Evolutionary conservation across 2,329 filamentous ascomycete species (phyloP), one percentile per base, ranked within the genome.

Genomic region (Penicillium vulpinum): DNA sequence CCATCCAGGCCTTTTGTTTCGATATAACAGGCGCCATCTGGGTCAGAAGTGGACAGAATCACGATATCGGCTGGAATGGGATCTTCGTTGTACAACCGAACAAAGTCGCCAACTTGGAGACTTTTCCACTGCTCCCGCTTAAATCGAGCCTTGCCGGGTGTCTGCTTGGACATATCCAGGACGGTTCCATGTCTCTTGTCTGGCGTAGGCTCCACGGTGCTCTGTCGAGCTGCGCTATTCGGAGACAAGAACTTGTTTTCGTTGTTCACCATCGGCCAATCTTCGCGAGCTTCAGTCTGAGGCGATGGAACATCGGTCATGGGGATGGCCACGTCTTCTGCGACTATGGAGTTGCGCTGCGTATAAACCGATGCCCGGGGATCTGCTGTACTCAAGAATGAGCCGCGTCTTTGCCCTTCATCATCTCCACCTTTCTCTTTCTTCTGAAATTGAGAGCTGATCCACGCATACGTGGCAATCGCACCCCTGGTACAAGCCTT

Each of bases 1-100:
- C 94, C 94, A 69, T 99, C 94, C 79, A 99, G 74, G 72, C 96
- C 97, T 80, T 97, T 99, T 2, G 94, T 99, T 76, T 99, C 94
- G 22, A 99, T 89, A 67, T 97, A 99, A 75, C 94, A 99, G 36
- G 91, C 91, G 49, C 94, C 94, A 67, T 99, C 94, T 0, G 89
- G 84, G 67, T 97, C 94, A 2, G 94, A 96, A 0, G 94, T 97
- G 2, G 94, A 90, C 24, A 99, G 78, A 41, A 99, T 89, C 46
- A 97, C 88, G 45, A 99, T 81, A 75, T 99, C 94, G 46, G 94
- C 93, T 1, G 94, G 95, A 24, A 99, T 86, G 66, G 96, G 92
- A 69, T 99, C 94, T 64, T 96, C 90, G 68, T 95, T 97, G 78
- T 97, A 97, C 49, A 99, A 85, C 64, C 95, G 91, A 53, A 99